These are phyloP conservation scores for Amorphotheca resinae DNA, from an alignment of 495 filamentous ascomycete genomes.

Conservation along the genomic window DNA sequence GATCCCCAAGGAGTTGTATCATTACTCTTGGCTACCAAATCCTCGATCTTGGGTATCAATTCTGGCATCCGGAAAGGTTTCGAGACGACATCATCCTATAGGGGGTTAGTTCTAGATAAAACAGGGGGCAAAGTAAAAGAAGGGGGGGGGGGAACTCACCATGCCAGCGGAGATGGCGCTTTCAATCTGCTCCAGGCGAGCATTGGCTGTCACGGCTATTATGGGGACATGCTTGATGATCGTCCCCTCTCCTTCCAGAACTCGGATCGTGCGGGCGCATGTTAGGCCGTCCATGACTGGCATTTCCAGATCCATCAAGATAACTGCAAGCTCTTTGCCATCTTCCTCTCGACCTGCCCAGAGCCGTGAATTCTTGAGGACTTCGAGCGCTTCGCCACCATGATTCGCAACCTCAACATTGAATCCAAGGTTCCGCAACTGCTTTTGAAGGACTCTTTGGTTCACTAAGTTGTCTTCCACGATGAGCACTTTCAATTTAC, in stretches of 20 bases:
- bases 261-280: slow-evolving; percentile 53
- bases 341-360: slow-evolving; percentile 25
- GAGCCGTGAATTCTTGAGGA: slow-evolving; percentile 33
- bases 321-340: slow-evolving; percentile 35
- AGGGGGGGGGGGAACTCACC: slow-evolving; percentile 28
- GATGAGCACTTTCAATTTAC: slow-evolving; percentile 40
- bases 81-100: slow-evolving; percentile 53
- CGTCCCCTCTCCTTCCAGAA: slow-evolving; percentile 40
- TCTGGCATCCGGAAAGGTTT: slow-evolving; percentile 62
- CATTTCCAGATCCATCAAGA: slow-evolving; percentile 82
- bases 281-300: slow-evolving; percentile 69
- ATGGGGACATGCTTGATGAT: slow-evolving; percentile 51
- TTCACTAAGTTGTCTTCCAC: slow-evolving; percentile 85
- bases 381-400: slow-evolving; percentile 59
- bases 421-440: slow-evolving; percentile 57
- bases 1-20: neutral
- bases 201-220: slow-evolving; percentile 69
- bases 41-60: slow-evolving; percentile 47
- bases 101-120: neutral
- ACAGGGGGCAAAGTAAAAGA: neutral
- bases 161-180: slow-evolving; percentile 57
- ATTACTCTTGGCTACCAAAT: slow-evolving; percentile 11
- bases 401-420: slow-evolving; percentile 63
- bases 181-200: slow-evolving; percentile 50
- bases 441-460: slow-evolving; percentile 57